phyloP scores from a whole-genome alignment of 1,284 basidiomycete genomes.

The Exsudoporus floridanus region DNA sequence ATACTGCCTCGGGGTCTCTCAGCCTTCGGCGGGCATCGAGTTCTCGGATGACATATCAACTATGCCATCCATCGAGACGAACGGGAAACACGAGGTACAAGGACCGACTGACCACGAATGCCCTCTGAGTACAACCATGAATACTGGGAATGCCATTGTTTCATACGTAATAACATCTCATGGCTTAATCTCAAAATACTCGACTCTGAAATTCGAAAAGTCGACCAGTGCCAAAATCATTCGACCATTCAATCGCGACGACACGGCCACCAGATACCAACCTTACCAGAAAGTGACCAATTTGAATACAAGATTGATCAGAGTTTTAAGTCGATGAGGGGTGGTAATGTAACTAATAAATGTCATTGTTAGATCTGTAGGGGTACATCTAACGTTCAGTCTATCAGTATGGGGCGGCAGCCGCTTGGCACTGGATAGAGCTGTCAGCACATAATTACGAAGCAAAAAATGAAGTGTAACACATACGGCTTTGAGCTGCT shows the following conservation, averaged over 20 bases:
- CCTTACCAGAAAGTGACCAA: neutral
- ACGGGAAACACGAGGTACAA: neutral
- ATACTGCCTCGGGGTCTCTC: no score
- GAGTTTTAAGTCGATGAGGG: conserved; percentile 1
- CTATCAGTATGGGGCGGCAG: conserved; percentile 62
- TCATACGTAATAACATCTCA: no score
- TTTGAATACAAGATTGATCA: neutral
- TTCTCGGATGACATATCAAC: no score
- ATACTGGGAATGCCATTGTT: neutral
- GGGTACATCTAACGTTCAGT: conserved; percentile 6
- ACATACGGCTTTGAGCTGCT: conserved; percentile 80
- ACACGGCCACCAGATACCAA: neutral
- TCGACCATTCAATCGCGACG: neutral
- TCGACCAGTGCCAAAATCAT: neutral
- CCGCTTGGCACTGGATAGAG: conserved; percentile 65
- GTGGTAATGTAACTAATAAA: conserved; percentile 4
- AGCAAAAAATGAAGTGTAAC: neutral
- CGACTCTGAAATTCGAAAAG: neutral
- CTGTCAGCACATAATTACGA: conserved; percentile 10
- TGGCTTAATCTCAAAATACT: neutral
- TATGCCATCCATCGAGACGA: neutral
- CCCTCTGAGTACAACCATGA: neutral
- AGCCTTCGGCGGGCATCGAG: no score
- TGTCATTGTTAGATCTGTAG: conserved; percentile 10
- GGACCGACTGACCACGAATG: neutral